phyloP scores from a whole-genome alignment of 495 filamentous ascomycete genomes.

The Friedmanniomyces simplex region DNA sequence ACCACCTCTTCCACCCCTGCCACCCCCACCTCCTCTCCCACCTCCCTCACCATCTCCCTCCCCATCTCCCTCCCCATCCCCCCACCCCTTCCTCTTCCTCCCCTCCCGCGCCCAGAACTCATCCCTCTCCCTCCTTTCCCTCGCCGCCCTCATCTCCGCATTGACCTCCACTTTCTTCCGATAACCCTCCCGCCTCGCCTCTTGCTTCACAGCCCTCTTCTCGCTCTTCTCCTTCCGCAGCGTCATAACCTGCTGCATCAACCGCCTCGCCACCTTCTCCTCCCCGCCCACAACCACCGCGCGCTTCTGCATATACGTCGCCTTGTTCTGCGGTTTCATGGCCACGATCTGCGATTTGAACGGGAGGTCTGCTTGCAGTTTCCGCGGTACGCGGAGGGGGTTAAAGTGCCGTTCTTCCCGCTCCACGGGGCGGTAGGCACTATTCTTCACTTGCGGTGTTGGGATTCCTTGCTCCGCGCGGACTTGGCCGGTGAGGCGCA shows the following conservation, averaged over 20 bases:
- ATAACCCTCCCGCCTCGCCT: conserved; percentile 68
- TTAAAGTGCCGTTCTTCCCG: conserved; percentile 82
- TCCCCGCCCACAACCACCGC: conserved; percentile 75
- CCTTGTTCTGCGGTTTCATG: conserved; percentile 65
- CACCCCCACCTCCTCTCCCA: background rate
- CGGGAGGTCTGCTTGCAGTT: conserved; percentile 74
- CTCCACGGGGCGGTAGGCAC: conserved; percentile 71
- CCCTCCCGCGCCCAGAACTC: conserved; percentile 92
- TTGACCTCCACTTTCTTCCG: conserved; percentile 68
- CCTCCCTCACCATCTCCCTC: conserved; percentile 56
- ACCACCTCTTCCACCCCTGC: background rate
- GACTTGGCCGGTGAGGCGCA: conserved; percentile 93
- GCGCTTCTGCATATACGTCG: conserved; percentile 89
- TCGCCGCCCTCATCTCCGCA: conserved; percentile 66
- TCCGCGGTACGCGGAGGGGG: conserved; percentile 75
- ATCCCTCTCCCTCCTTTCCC: conserved; percentile 82
- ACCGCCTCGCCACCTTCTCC: conserved; percentile 75
- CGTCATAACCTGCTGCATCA: conserved; percentile 90
- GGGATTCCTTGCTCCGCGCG: conserved; percentile 63
- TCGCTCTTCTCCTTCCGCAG: conserved; percentile 82
- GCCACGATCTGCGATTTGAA: conserved; percentile 84
- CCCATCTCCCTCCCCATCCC: conserved; percentile 51
- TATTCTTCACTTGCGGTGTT: conserved; percentile 69
- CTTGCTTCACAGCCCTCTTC: conserved; percentile 71
- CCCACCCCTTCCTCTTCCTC: conserved; percentile 70